These are phyloP conservation scores for Knufia petricola DNA, from an alignment of 2,329 filamentous ascomycete species.

Conservation along the genomic window DNA sequence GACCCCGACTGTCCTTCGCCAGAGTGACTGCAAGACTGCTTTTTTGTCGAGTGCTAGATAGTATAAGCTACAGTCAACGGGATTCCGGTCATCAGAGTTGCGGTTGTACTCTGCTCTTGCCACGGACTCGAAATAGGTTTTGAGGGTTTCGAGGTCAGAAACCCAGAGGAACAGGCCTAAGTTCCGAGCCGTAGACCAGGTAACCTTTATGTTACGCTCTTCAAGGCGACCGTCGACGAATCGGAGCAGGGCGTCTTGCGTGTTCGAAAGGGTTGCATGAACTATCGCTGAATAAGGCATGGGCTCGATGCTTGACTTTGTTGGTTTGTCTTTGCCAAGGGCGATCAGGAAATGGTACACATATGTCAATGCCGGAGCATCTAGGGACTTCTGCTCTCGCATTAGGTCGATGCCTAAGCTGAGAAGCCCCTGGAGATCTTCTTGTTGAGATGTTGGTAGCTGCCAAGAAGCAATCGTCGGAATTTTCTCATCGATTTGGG, in stretches of 20 bases:
- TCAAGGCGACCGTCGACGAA: slow-evolving; percentile 73
- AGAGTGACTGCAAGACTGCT: slow-evolving; percentile 75
- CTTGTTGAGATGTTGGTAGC: slow-evolving; percentile 37
- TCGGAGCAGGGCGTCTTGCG: slow-evolving; percentile 82
- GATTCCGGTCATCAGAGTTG: slow-evolving; percentile 68
- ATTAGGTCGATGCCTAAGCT: slow-evolving; percentile 79
- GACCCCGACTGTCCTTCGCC: slow-evolving; percentile 89
- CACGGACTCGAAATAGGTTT: slow-evolving; percentile 74
- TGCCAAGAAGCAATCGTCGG: neutral
- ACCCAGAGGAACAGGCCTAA: slow-evolving; percentile 95
- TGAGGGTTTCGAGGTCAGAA: slow-evolving; percentile 62
- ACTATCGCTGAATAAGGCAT: slow-evolving; percentile 63
- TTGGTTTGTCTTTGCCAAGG: neutral
- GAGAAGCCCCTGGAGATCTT: slow-evolving; percentile 67
- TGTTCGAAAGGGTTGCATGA: slow-evolving; percentile 55
- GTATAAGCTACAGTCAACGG: slow-evolving; percentile 80
- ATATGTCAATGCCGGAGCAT: slow-evolving; percentile 74
- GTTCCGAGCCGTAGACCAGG: slow-evolving; percentile 77
- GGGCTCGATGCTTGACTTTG: neutral
- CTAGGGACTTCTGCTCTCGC: slow-evolving; percentile 77
- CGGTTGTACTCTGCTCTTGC: slow-evolving; percentile 90
- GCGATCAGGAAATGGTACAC: slow-evolving; percentile 35
- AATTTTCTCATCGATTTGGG: neutral
- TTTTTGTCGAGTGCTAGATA: slow-evolving; percentile 91
- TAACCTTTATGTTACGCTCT: slow-evolving; percentile 48